Evolutionary conservation across 257 asterid genomes (phyloP).

Genomic region (Leonotis leonurus): DNA sequence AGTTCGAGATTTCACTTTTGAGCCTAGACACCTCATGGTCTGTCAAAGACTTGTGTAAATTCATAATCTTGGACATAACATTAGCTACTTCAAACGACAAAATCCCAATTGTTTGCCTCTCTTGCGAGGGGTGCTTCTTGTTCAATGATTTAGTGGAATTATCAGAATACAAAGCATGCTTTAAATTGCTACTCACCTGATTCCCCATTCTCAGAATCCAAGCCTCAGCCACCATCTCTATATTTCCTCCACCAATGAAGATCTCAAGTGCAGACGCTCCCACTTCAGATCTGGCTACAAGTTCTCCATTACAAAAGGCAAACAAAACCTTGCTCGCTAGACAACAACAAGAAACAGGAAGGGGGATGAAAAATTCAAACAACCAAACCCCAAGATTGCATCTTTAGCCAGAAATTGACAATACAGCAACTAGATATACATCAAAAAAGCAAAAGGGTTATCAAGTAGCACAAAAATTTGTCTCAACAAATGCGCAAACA

Average conservation of each 20-base stretch:
- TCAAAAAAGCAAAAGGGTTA: slow-evolving; percentile 1
- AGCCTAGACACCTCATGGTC: slow-evolving; percentile 56
- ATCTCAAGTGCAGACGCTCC: slow-evolving; percentile 19
- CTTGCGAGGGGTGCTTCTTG: slow-evolving; percentile 26
- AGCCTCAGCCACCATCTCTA: slow-evolving; percentile 84
- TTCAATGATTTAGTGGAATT: slow-evolving; percentile 40
- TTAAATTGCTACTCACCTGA: slow-evolving; percentile 85
- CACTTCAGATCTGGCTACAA: slow-evolving; percentile 41
- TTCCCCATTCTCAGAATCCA: slow-evolving; percentile 81
- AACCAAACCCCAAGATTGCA: background rate
- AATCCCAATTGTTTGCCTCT: slow-evolving; percentile 54
- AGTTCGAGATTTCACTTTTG: slow-evolving; percentile 71
- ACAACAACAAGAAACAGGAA: background rate
- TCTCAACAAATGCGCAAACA: slow-evolving; percentile 32
- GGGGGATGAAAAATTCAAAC: background rate
- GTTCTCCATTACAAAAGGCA: background rate
- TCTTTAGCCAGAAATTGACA: background rate
- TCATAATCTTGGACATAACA: slow-evolving; percentile 83
- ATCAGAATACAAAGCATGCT: slow-evolving; percentile 64
- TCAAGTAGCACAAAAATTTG: no score
- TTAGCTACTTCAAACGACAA: slow-evolving; percentile 95
- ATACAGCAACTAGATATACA: background rate
- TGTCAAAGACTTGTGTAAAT: slow-evolving; percentile 68
- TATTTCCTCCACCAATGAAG: slow-evolving; percentile 18
- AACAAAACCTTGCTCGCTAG: background rate